Percentiles rank a stretch among this genome's conserved stretches.
phyloP scores from a whole-genome alignment of 768 basidiomycete genomes.

The Antrodiella citrinella region DNA sequence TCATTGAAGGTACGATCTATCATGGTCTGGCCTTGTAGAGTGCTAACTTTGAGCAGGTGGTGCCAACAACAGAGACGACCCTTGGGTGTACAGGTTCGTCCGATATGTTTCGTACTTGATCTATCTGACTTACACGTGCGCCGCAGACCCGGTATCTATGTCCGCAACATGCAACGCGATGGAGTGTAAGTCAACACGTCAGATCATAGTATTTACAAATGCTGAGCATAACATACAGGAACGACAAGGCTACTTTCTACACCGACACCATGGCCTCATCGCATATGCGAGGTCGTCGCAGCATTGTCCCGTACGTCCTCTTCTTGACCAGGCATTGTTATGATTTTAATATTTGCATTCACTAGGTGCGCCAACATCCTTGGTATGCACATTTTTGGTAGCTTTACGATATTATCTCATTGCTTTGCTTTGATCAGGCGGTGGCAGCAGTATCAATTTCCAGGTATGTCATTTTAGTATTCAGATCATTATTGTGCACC shows the following conservation, averaged over 20 bases:
- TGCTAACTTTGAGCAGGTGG: conserved; percentile 41
- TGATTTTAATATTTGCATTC: conserved; percentile 1
- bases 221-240: conserved; percentile 27
- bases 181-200: conserved; percentile 40
- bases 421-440: conserved; percentile 10
- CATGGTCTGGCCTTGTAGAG: no score
- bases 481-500: no score
- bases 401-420: not conserved
- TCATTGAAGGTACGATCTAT: conserved; percentile 63
- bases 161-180: conserved; percentile 63
- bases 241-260: conserved; percentile 71
- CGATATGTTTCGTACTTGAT: no score
- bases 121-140: not conserved
- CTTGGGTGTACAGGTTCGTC: conserved; percentile 58
- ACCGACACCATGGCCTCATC: conserved; percentile 50
- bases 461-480: conserved; percentile 29
- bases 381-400: conserved; percentile 8
- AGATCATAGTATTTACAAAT: not conserved
- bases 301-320: conserved; percentile 55
- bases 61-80: conserved; percentile 65
- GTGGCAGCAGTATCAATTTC: conserved; percentile 56
- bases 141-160: conserved; percentile 54
- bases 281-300: conserved; percentile 51
- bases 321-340: not conserved
- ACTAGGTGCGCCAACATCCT: conserved; percentile 54